Evolutionary conservation across 495 filamentous ascomycete species (phyloP), one percentile per base, ranked within the genome.

Genomic region (Lophiostoma macrostomum): DNA sequence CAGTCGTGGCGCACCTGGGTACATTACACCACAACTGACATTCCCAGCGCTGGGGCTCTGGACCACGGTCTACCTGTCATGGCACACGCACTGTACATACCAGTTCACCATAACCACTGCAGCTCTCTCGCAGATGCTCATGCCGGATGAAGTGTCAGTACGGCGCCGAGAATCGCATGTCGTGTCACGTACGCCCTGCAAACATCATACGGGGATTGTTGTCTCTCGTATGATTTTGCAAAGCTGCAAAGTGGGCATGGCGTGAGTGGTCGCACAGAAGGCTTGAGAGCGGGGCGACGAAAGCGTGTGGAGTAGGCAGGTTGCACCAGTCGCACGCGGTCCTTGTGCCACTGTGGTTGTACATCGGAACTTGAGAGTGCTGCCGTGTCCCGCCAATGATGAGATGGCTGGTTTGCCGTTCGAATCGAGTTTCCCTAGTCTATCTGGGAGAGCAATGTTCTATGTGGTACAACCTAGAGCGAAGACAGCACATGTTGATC

Each of bases 161-260:
- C 20, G 44, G 44, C 44, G 35, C 35, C 18, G 14, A 5, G 13
- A 30, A 18, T 10, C 44, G 10, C 16, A 29, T 38, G 34, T n/a
- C 19, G 44, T 58, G 31, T 24, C 19, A 47, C 47, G 13, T 51
- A 25, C 32, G 34, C 36, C 19, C 19, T 31, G 39, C 2, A 20
- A 10, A 14, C 37, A 22, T 8, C 48, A 32, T 22, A 25, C 36
- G 11, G 23, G 19, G 19, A 30, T 6, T 40, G 2, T 25, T 31
- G 47, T 52, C 31, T 52, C 55, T 52, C 55, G 41, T 58, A 52
- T 41, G 55, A 58, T 52, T 45, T 51, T 31, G 4, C 32, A 23
- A 13, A 10, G 22, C 28, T 20, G 42, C 28, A 20, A 23, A 18
- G n/a, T 4, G 25, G 28, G 36, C 11, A 48, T 58, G 47, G 55